Evolutionary conservation across 108 stramenopile genomes (phyloP).

Genomic region (Craspedostauros australis): DNA sequence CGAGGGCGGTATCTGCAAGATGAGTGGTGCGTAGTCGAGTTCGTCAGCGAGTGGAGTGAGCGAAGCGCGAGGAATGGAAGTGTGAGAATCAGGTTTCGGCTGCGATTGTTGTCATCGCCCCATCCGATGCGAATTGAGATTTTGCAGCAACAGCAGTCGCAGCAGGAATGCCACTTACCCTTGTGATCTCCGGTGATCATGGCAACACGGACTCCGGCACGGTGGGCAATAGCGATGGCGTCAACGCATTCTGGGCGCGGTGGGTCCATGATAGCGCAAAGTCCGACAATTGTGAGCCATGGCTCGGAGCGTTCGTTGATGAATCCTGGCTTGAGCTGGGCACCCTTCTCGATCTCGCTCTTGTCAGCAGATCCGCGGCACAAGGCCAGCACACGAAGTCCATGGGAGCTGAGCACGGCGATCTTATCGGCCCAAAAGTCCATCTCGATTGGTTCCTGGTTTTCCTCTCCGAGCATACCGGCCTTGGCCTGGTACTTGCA

Average conservation of each 20-base stretch:
- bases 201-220: slow-evolving; percentile 86
- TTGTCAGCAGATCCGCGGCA: slow-evolving; percentile 61
- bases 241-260: slow-evolving; percentile 83
- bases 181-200: slow-evolving; percentile 99
- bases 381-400: slow-evolving; percentile 92
- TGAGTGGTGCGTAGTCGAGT: no score
- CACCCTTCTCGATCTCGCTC: slow-evolving; percentile 47
- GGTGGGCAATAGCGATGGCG: slow-evolving; percentile 80
- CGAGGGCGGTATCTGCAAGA: slow-evolving; percentile 61
- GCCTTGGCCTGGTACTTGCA: slow-evolving; percentile 57
- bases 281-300: slow-evolving; percentile 82
- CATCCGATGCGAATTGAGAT: no score
- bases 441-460: slow-evolving; percentile 59
- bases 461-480: slow-evolving; percentile 35
- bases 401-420: slow-evolving; percentile 78
- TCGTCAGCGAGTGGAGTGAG: no score
- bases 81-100: no score
- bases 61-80: no score
- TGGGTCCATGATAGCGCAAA: slow-evolving; percentile 93
- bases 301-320: slow-evolving; percentile 42
- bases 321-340: slow-evolving; percentile 66
- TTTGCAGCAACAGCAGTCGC: slow-evolving; percentile 50
- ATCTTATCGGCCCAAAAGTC: slow-evolving; percentile 78
- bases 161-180: no score
- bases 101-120: no score